Evolutionary conservation across 176 grass and related monocot genomes (phyloP).

Genomic region (Bonia amplexicaulis): DNA sequence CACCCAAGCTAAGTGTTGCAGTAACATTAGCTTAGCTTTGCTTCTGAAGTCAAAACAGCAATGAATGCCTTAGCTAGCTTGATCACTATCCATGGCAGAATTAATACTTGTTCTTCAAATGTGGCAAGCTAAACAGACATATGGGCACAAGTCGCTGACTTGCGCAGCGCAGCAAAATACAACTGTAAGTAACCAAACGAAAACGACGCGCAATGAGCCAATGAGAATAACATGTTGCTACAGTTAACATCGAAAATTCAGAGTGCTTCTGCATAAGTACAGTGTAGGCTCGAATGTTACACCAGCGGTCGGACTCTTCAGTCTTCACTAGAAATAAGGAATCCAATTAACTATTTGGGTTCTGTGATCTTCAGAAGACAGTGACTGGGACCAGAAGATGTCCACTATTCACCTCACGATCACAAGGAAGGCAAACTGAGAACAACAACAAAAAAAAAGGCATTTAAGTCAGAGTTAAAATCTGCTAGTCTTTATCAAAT

Average conservation of each 20-base stretch:
- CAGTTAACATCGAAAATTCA: not conserved
- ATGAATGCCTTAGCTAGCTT: not conserved
- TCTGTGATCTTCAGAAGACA: not conserved
- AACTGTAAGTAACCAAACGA: not conserved
- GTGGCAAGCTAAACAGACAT: not conserved
- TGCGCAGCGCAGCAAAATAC: not conserved
- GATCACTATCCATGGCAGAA: conserved; percentile 2
- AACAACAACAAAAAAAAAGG: not conserved
- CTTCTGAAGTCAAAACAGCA: not conserved
- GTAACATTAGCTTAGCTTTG: conserved; percentile 32
- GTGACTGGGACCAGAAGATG: not conserved
- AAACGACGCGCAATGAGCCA: conserved; percentile 9
- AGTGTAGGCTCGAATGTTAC: not conserved
- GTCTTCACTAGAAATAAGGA: not conserved
- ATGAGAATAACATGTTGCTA: not conserved
- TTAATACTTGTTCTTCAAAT: not conserved
- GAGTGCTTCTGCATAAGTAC: not conserved
- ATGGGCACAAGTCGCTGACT: not conserved
- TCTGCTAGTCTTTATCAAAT: not conserved
- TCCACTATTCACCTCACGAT: not conserved
- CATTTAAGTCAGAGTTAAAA: not conserved
- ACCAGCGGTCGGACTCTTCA: not conserved
- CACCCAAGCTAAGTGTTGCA: conserved; percentile 17
- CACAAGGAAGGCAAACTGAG: not conserved
- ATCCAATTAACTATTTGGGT: not conserved